Base-by-base conservation (phyloP, 768 basidiomycete species). In the Sistotremastrum niveocremeum region DNA sequence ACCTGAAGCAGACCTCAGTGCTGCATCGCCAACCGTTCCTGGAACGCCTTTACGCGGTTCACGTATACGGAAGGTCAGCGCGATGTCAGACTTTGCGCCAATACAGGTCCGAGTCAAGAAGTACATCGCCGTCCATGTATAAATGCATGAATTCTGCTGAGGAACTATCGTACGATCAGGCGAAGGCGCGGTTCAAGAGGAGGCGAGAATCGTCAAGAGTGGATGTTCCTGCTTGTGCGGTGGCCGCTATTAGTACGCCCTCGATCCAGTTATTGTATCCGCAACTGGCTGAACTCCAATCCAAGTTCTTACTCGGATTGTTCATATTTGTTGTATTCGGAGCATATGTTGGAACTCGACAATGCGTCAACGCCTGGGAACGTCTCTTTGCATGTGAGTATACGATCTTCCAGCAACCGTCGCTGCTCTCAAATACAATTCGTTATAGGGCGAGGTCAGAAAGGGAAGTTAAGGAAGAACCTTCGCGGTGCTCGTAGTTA, bases 341-440 rank as follows among this genome's bases (percentile, higher is more conserved):
- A 9, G 60, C 84, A 30, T 99, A 99, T 55, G 75, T 98, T 36
- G 52, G 87, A 34, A 86, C 90, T 41, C 71, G 94, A 10, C 94
- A 99, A 60, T 56, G 94, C 11, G 95, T 99, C 38, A 97, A 97
- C 57, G 73, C 86, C 4, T 88, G 95, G 59, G 94, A 99, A 64
- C 97, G 81, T 77, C 59, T 94, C 39, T 77, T 82, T 29, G 89
- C 89, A 41, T 97, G 91, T 91, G 58, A 53, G 68, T 59, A 37
- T 7, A 28, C 6, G n/a, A 41, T 9, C 12, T 34, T 47, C 20
- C 20, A 44, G 48, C 11, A 49, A n/a, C 36, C 1, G 20, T 39
- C 4, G 30, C 10, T 4, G 12, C 11, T 32, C 37, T 45, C 36
- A 34, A 41, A 42, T 20, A 49, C 34, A 28, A 48, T 8, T 8